Evolutionary conservation across 2,329 filamentous ascomycete species (phyloP).

Genomic region (Lithohypha guttulata): DNA sequence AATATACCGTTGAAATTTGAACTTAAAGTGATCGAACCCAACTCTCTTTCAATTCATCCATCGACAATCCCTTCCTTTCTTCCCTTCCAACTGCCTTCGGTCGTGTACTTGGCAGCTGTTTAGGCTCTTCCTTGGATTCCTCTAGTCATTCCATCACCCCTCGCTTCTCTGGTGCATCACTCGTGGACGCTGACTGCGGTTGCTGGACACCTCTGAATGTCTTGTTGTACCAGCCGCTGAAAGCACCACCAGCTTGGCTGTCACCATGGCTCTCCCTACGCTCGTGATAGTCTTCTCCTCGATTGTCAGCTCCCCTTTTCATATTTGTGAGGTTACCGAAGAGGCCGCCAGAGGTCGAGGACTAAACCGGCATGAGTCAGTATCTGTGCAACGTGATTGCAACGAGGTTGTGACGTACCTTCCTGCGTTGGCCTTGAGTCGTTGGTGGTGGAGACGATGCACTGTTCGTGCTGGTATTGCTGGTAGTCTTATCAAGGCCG

Average conservation of each 20-base stretch:
- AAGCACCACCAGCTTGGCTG: neutral
- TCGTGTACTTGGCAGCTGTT: no score
- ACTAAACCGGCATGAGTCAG: neutral
- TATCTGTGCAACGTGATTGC: neutral
- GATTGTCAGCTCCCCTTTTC: neutral
- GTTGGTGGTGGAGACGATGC: neutral
- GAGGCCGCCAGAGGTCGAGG: neutral
- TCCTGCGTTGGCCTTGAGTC: neutral
- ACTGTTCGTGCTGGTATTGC: neutral
- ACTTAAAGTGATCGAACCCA: no score
- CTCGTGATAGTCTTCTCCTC: neutral
- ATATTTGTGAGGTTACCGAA: slow-evolving; percentile 1
- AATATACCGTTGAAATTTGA: no score
- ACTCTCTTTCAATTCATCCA: no score
- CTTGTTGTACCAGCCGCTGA: slow-evolving; percentile 2
- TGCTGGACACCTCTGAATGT: neutral
- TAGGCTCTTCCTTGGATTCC: no score
- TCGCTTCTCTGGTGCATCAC: no score
- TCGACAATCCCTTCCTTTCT: no score
- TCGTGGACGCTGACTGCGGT: neutral
- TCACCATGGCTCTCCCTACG: neutral
- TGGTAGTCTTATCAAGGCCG: slow-evolving; percentile 1
- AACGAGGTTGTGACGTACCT: neutral
- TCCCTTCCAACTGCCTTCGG: no score
- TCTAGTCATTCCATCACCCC: no score